These are phyloP conservation scores for Pichia sp. DNA, from an alignment of 1,139 yeast species.

Conservation along the genomic window DNA sequence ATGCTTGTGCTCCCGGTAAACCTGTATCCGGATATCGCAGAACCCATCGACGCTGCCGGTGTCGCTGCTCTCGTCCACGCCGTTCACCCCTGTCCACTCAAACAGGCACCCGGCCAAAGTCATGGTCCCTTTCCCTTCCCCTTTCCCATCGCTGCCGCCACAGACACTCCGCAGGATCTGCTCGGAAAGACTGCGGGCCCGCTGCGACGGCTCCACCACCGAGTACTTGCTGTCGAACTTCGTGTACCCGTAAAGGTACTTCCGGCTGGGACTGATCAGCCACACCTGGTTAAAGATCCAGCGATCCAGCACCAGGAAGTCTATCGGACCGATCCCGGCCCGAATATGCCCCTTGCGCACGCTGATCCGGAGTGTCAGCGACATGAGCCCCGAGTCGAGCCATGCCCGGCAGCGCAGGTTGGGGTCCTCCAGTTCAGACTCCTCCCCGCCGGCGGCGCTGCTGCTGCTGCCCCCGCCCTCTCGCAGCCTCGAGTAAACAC, in stretches of 20 bases:
- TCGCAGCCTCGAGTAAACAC: not conserved
- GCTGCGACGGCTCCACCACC: not conserved
- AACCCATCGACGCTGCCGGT: not conserved
- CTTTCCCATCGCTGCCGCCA: not conserved
- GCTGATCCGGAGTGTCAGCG: not conserved
- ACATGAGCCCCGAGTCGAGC: not conserved
- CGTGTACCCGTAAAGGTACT: conserved; percentile 9
- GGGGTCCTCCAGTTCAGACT: not conserved
- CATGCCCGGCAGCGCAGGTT: no score
- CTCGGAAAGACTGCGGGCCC: not conserved
- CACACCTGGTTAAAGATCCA: conserved; percentile 11
- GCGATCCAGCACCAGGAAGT: conserved; percentile 8
- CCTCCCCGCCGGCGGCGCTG: no score
- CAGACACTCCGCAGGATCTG: not conserved
- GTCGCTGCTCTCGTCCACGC: no score
- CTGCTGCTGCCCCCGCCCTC: not conserved
- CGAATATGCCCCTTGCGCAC: not conserved
- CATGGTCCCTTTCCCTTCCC: not conserved
- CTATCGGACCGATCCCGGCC: not conserved
- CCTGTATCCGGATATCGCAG: not conserved
- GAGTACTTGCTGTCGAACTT: conserved; percentile 7
- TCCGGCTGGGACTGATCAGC: conserved; percentile 8
- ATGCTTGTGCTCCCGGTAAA: not conserved
- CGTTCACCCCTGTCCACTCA: conserved; percentile 2
- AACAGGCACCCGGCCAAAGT: conserved; percentile 8